phyloP scores from a whole-genome alignment of 2,329 filamentous ascomycete genomes.

The Diaporthe eres region DNA sequence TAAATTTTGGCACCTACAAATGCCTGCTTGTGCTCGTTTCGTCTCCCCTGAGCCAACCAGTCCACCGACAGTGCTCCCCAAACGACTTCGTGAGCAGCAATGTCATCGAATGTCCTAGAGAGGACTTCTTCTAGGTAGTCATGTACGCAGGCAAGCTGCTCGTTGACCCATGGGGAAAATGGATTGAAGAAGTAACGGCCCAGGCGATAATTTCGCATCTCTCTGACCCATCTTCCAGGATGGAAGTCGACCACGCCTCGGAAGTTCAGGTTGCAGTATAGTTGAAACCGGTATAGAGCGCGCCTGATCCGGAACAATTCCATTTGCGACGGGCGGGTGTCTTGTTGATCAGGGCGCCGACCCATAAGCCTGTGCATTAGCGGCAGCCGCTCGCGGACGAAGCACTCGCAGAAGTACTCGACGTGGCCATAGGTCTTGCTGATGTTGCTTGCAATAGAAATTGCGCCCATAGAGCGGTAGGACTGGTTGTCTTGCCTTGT shows the following conservation, averaged over 20 bases:
- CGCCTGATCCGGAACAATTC: background rate
- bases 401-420: background rate
- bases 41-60: background rate
- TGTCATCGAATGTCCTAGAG: background rate
- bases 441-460: background rate
- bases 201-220: background rate
- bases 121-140: conserved; percentile 13
- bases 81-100: conserved; percentile 11
- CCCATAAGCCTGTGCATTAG: background rate
- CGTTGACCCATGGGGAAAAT: background rate
- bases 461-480: background rate
- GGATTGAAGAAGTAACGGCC: background rate
- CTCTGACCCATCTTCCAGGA: too few relatives aligned
- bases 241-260: background rate
- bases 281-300: conserved; percentile 21
- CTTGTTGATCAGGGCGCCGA: too few relatives aligned
- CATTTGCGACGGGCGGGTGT: background rate
- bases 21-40: conserved; percentile 15
- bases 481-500: background rate
- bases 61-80: conserved; percentile 15
- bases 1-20: background rate
- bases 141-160: conserved; percentile 30
- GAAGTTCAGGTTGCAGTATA: background rate
- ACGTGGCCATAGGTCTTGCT: background rate
- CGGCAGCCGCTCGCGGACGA: background rate